phyloP scores from a whole-genome alignment of 108 stramenopile genomes.

The Chaetoceros tenuissimus region DNA sequence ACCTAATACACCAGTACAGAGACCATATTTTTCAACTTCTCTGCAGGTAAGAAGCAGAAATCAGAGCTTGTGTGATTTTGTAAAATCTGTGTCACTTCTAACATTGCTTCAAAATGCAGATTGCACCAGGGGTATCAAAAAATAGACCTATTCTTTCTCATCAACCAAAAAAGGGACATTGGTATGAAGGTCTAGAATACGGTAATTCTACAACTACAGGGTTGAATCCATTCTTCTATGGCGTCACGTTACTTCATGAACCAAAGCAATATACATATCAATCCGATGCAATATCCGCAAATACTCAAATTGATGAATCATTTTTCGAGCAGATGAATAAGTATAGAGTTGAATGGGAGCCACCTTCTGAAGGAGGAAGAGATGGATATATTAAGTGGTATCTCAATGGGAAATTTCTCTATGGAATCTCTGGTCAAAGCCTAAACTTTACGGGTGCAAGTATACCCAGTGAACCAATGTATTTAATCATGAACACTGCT shows the following conservation, averaged over 20 bases:
- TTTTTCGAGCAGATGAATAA: constrained; percentile 54
- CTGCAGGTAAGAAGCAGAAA: constrained; percentile 35
- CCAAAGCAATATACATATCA: constrained; percentile 70
- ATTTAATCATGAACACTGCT: constrained; percentile 82
- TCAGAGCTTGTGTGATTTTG: not conserved
- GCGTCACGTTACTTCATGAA: constrained; percentile 65
- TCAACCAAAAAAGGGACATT: constrained; percentile 53
- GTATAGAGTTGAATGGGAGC: constrained; percentile 85
- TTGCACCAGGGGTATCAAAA: constrained; percentile 32
- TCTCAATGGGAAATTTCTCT: constrained; percentile 58
- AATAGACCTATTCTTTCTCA: constrained; percentile 44
- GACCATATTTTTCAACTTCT: constrained; percentile 81
- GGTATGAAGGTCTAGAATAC: constrained; percentile 80
- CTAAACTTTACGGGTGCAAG: constrained; percentile 59
- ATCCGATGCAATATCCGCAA: constrained; percentile 82
- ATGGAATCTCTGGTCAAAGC: constrained; percentile 45
- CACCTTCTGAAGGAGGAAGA: constrained; percentile 52
- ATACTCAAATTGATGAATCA: constrained; percentile 49
- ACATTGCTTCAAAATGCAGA: constrained; percentile 19
- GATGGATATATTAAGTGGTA: constrained; percentile 76
- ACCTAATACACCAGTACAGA: constrained; percentile 57
- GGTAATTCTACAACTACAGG: constrained; percentile 47
- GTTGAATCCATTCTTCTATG: constrained; percentile 87
- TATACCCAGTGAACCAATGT: constrained; percentile 87
- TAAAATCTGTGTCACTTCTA: not conserved